Conservation (phyloP, 108 stramenopile genomes). For the Cyclostephanos tholiformis region DNA sequence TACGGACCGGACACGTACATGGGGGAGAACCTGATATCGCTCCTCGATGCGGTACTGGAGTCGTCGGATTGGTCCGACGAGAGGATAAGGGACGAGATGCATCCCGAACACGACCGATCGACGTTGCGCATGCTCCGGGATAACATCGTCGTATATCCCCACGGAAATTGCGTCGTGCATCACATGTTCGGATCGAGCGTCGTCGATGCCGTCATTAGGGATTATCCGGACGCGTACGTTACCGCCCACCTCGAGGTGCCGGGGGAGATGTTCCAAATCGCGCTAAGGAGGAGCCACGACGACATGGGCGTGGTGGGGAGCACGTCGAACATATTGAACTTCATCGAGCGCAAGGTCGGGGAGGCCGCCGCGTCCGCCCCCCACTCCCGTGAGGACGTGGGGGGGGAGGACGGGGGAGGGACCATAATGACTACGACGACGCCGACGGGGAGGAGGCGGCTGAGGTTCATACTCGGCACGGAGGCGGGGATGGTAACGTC, state of each 20-base stretch:
- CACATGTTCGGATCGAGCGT: conserved; percentile 93
- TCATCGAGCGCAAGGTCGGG: conserved; percentile 86
- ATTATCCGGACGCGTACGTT: conserved; percentile 83
- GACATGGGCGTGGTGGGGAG: conserved; percentile 90
- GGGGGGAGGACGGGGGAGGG: conserved; percentile 8
- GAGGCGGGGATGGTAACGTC: conserved; percentile 96
- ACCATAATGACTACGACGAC: too few species aligned
- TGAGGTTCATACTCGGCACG: conserved; percentile 89
- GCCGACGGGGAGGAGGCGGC: conserved; percentile 34
- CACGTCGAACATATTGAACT: conserved; percentile 91
- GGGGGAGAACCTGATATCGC: conserved; percentile 86
- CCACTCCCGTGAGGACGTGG: not conserved
- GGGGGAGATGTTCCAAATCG: conserved; percentile 97
- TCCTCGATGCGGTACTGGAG: conserved; percentile 61
- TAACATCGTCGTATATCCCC: conserved; percentile 75
- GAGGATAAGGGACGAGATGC: conserved; percentile 63
- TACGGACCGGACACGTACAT: conserved; percentile 98
- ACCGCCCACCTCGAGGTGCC: conserved; percentile 97
- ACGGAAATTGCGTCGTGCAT: conserved; percentile 94
- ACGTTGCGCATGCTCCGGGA: conserved; percentile 60
- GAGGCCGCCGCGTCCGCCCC: conserved; percentile 45
- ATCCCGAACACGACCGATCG: conserved; percentile 63
- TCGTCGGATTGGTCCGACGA: conserved; percentile 64
- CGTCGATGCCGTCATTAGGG: conserved; percentile 64
- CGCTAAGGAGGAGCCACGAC: conserved; percentile 78